Base-by-base conservation (phyloP, 495 filamentous ascomycete species). In the Sabuloglossum arenarium region DNA sequence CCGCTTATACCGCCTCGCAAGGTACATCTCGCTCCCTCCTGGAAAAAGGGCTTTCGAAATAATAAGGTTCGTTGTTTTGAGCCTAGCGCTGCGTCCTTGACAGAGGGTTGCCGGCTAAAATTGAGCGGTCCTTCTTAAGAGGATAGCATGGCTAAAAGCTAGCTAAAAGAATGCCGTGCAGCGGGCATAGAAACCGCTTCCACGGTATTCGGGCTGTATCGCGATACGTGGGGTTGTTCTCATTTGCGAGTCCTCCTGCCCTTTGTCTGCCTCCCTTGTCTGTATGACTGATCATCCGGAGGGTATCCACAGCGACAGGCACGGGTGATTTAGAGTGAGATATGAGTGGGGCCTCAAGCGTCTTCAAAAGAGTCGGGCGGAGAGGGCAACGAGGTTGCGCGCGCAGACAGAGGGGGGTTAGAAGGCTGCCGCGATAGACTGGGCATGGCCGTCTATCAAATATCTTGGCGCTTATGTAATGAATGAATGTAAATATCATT, bases 41-140 rank as follows among this genome's bases (percentile, higher is more conserved):
- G 68, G 66, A 0, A 58, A 59, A 14, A 67, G 69, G 14, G 71
- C 64, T 16, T 73, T 68, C 62, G 70, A 74, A 65, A 72, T 8
- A 72, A 70, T 49, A 91, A 91, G 68, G 72, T 90, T 46, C 75
- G 81, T 60, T 73, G 80, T 50, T 63, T 94, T 39, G 71, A 77
- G 50, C n/a, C n/a, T n/a, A n/a, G n/a, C n/a, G n/a, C n/a, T n/a
- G n/a, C n/a, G n/a, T n/a, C n/a, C n/a, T n/a, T n/a, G n/a, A n/a
- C n/a, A n/a, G n/a, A n/a, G n/a, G n/a, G n/a, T n/a, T n/a, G n/a
- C n/a, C n/a, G n/a, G n/a, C n/a, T n/a, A n/a, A n/a, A n/a, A n/a
- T n/a, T n/a, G n/a, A n/a, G n/a, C n/a, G n/a, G n/a, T n/a, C n/a
- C n/a, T n/a, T n/a, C n/a, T n/a, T n/a, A n/a, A n/a, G n/a, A n/a